Conservation (phyloP, 805 yeast genomes). For the Saturnispora ahearnii region DNA sequence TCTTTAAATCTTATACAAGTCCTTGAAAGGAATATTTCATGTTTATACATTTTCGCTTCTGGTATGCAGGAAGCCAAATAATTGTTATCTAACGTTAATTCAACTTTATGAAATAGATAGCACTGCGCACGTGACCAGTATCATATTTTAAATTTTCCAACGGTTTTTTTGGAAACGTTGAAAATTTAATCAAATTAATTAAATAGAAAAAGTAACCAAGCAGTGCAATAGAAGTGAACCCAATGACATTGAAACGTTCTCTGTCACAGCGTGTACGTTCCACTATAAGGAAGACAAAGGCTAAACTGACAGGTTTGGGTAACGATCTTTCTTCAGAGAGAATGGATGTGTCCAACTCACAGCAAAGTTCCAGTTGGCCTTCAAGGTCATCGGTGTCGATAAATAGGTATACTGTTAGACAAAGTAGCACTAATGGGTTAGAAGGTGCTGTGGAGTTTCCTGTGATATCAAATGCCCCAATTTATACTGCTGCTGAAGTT, state of each 20-base stretch:
- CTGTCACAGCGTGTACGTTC: conserved; percentile 13
- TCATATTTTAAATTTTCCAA: neutral
- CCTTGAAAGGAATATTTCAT: too few species aligned
- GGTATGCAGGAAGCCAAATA: too few species aligned
- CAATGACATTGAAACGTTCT: conserved; percentile 15
- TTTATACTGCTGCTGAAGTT: neutral
- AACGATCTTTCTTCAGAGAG: neutral
- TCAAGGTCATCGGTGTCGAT: neutral
- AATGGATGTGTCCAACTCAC: neutral
- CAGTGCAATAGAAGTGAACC: neutral
- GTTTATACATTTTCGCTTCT: too few species aligned
- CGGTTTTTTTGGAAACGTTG: conserved; percentile 1
- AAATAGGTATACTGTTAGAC: neutral
- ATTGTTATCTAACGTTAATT: too few species aligned
- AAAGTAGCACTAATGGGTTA: neutral
- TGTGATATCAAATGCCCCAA: conserved; percentile 4
- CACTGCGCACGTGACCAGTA: too few species aligned
- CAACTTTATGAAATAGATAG: too few species aligned
- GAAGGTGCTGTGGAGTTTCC: conserved; percentile 5
- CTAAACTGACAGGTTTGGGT: conserved; percentile 4
- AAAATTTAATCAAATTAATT: neutral
- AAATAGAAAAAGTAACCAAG: neutral
- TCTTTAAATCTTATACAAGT: too few species aligned
- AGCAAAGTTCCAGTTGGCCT: neutral
- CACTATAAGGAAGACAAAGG: conserved; percentile 14